Percentiles rank a stretch among this genome's conserved stretches.
These are phyloP conservation scores for Wallacemonas sp. DNA, from an alignment of 208 protist species.

Conservation along the genomic window DNA sequence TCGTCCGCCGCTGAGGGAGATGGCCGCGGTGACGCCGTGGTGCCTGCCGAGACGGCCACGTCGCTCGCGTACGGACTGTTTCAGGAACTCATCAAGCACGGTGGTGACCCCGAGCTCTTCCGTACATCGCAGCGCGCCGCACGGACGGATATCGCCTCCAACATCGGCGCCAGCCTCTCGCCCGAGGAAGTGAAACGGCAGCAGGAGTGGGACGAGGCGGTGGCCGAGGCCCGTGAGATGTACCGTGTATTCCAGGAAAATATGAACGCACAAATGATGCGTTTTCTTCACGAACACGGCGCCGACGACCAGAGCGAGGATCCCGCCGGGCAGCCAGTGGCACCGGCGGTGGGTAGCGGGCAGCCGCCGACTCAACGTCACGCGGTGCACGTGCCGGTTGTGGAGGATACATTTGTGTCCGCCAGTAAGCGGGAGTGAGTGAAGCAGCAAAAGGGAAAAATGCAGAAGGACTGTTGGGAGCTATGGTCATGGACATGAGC, in stretches of 20 bases:
- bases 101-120: conserved; percentile 3
- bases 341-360: neutral
- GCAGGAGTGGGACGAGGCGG: conserved; percentile 42
- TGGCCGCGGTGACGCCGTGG: no score
- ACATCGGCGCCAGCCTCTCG: neutral
- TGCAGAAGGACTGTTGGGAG: neutral
- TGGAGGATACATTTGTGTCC: neutral
- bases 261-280: neutral
- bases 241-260: conserved; percentile 41
- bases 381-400: neutral
- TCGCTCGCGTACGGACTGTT: conserved; percentile 9
- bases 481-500: no score
- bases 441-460: neutral
- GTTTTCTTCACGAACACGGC: neutral
- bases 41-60: neutral
- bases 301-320: neutral
- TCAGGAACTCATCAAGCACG: conserved; percentile 8
- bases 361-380: neutral
- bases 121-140: neutral
- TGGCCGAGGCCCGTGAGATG: conserved; percentile 48
- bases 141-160: neutral
- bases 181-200: conserved; percentile 15
- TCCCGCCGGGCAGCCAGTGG: neutral
- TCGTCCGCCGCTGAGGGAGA: no score
- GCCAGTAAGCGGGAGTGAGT: neutral